These are phyloP conservation scores for Otatea glauca DNA, from an alignment of 176 grass and related monocot species.

Conservation along the genomic window DNA sequence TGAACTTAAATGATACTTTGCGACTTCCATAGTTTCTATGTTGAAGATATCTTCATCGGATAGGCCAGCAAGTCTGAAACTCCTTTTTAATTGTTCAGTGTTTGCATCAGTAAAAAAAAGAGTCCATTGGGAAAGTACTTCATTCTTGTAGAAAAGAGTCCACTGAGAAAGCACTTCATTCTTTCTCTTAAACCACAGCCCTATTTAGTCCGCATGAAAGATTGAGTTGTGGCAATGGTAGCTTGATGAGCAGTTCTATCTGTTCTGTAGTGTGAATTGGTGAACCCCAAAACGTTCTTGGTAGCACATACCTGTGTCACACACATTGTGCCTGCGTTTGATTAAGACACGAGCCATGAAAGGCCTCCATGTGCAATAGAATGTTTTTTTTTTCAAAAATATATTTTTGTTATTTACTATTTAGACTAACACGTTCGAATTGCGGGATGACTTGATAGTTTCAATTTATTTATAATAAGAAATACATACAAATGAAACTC, in stretches of 20 bases:
- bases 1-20: slow-evolving; percentile 12
- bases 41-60: neutral
- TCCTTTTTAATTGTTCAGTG: slow-evolving; percentile 3
- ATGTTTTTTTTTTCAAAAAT: neutral
- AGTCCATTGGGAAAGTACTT: neutral
- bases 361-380: neutral
- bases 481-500: neutral
- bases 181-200: neutral
- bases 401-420: neutral
- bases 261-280: neutral
- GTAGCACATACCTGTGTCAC: slow-evolving; percentile 10
- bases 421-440: neutral
- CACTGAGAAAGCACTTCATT: neutral
- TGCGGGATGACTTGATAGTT: neutral
- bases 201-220: neutral
- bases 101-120: slow-evolving; percentile 25
- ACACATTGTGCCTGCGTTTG: neutral
- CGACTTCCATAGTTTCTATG: neutral
- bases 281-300: neutral
- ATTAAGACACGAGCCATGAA: slow-evolving; percentile 3
- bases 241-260: slow-evolving; percentile 7
- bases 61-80: neutral
- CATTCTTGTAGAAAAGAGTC: neutral
- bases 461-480: neutral
- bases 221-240: neutral